Conservation (phyloP, 2,329 filamentous ascomycete genomes). For the Trichophyton equinum region DNA sequence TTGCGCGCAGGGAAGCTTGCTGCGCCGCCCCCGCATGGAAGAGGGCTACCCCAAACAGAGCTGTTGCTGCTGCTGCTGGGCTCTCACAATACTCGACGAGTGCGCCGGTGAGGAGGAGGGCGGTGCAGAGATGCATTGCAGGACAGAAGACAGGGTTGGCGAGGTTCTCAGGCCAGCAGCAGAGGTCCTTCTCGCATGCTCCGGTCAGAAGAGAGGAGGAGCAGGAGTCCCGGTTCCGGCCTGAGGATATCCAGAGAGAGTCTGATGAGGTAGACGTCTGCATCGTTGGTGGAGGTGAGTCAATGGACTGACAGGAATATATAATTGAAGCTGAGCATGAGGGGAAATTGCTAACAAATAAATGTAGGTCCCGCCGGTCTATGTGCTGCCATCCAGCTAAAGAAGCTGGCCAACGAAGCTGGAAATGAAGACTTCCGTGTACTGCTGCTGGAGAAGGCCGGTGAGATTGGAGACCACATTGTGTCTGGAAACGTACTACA, state of each 20-base stretch:
- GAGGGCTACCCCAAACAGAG: background rate
- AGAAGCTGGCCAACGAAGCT: conserved; percentile 86
- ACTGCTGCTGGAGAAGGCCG: conserved; percentile 83
- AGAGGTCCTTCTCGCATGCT: conserved; percentile 35
- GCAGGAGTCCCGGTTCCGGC: conserved; percentile 46
- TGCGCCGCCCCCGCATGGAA: background rate
- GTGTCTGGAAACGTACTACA: conserved; percentile 92
- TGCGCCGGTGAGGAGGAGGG: conserved; percentile 5
- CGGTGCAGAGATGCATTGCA: conserved; percentile 18
- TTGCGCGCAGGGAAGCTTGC: conserved; percentile 1
- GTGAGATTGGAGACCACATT: conserved; percentile 88
- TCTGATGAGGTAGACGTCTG: conserved; percentile 91
- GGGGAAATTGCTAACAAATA: background rate
- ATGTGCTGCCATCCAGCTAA: conserved; percentile 82
- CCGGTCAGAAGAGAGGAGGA: conserved; percentile 29
- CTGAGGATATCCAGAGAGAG: conserved; percentile 62
- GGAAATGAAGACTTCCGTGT: conserved; percentile 95
- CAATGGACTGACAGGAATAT: background rate
- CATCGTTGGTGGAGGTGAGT: conserved; percentile 74
- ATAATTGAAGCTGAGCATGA: background rate
- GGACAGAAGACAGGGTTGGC: background rate
- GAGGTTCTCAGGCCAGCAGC: background rate
- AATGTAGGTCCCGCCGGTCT: conserved; percentile 71
- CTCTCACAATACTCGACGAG: background rate
- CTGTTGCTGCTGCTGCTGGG: background rate